Base-by-base conservation (phyloP, 768 basidiomycete genomes). In the Podaxis carcinomalis region DNA sequence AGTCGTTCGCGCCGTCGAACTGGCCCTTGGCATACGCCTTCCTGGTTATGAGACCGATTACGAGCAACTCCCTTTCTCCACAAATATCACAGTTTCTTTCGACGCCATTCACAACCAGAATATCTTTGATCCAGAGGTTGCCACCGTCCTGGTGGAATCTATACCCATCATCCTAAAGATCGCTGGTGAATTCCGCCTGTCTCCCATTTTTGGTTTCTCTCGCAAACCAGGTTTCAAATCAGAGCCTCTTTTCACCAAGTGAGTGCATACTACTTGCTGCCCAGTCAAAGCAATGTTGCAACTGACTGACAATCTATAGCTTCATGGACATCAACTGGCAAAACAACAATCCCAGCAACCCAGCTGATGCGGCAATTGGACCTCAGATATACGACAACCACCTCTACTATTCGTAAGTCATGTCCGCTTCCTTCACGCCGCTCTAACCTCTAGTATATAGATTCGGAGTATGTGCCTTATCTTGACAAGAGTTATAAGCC, bases 281-380 rank as follows among this genome's bases (percentile, higher is more conserved):
- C 3, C 3, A 10, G 23, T 27, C 13, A 11, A 10, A 25, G 19
- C 21, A 25, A 9, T 2, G 11, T 19, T 2, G 2, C 14, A 49
- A 49, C 13, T 25, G 47, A 27, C 25, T 23, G 11, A 10, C 5
- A 0, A 19, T 19, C 25, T 49, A 23, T 11, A 92, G 90, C 65
- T 91, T 91, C 69, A 92, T 92, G 89, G 89, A 93, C 64, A 67
- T 89, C 51, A 84, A 83, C 62, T 93, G 91, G 91, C 91, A 93
- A 67, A 71, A 77, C 69, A 79, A 87, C 66, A 78, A 83, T 70
- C 88, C 84, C 16, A 11, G 88, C 4, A 93, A 93, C 67, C 91
- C 91, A 13, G 84, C 86, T 5, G 77, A 84, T 53, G 89, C 86
- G 25, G 79, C 80, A 4, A 79, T 81, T 46, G 91, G 91, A 1